Conservation (phyloP, 164 flowering plant genomes). For the Aristolochia fimbriata region DNA sequence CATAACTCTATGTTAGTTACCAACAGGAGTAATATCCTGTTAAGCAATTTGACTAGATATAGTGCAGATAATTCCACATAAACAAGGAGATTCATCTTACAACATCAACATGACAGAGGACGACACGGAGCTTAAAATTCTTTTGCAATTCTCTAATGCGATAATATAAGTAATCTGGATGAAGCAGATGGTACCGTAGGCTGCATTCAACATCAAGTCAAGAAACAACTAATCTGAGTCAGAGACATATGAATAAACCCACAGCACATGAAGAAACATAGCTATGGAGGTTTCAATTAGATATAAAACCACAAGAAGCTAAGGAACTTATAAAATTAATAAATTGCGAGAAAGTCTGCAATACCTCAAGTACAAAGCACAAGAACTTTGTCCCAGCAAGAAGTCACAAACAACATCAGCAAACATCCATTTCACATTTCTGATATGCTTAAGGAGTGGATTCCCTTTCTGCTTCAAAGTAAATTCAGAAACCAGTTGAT, state of each 20-base stretch:
- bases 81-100: conserved; percentile 26
- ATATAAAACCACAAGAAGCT: no score
- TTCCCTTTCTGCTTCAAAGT: conserved; percentile 71
- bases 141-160: conserved; percentile 90
- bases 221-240: not conserved
- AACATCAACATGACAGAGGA: conserved; percentile 93
- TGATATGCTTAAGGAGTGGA: conserved; percentile 84
- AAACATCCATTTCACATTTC: conserved; percentile 88
- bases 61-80: no score
- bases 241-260: not conserved
- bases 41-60: not conserved
- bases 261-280: no score
- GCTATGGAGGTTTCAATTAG: no score
- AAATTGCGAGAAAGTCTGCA: no score
- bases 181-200: conserved; percentile 93
- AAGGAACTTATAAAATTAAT: no score
- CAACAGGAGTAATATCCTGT: no score
- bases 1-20: no score
- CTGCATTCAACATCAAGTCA: conserved; percentile 35
- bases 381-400: conserved; percentile 66
- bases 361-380: conserved; percentile 92
- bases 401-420: conserved; percentile 79
- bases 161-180: conserved; percentile 84
- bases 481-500: not conserved
- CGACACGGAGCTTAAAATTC: conserved; percentile 77